Conservation (phyloP, 108 stramenopile species). For the Skeletonema menzelii region DNA sequence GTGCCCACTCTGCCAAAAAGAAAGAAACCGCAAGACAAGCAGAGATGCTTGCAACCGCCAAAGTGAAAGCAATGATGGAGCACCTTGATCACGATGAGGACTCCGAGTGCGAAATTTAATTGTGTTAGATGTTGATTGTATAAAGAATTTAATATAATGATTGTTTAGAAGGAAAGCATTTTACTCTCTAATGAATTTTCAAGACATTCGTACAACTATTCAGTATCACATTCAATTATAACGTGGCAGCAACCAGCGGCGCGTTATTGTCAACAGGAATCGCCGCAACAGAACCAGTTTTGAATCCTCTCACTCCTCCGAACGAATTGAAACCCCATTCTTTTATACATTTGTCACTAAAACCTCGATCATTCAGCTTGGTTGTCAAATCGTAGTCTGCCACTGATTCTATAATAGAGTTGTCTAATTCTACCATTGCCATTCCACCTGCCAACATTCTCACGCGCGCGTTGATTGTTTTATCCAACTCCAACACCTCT, state of each 20-base stretch:
- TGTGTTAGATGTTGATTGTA: not conserved
- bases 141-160: not conserved
- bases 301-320: constrained; percentile 35
- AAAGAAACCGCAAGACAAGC: constrained; percentile 49
- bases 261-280: not conserved
- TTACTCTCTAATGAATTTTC: not conserved
- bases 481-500: constrained; percentile 40
- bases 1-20: constrained; percentile 18
- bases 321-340: constrained; percentile 44
- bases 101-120: constrained; percentile 41
- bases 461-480: constrained; percentile 62
- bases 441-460: constrained; percentile 61
- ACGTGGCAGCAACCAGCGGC: not conserved
- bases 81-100: constrained; percentile 29
- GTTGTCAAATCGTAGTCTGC: not conserved
- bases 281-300: constrained; percentile 44
- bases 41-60: constrained; percentile 58
- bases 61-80: constrained; percentile 80
- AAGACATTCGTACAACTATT: not conserved
- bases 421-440: constrained; percentile 80
- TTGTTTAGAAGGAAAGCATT: not conserved
- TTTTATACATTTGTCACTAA: constrained; percentile 21
- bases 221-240: constrained; percentile 3
- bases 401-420: constrained; percentile 4
- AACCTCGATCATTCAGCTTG: constrained; percentile 25